A percentile compares a stretch with the other conserved stretches of the same genome.
Evolutionary conservation across 768 basidiomycete species (phyloP).

Genomic region (Harrya chromipes): DNA sequence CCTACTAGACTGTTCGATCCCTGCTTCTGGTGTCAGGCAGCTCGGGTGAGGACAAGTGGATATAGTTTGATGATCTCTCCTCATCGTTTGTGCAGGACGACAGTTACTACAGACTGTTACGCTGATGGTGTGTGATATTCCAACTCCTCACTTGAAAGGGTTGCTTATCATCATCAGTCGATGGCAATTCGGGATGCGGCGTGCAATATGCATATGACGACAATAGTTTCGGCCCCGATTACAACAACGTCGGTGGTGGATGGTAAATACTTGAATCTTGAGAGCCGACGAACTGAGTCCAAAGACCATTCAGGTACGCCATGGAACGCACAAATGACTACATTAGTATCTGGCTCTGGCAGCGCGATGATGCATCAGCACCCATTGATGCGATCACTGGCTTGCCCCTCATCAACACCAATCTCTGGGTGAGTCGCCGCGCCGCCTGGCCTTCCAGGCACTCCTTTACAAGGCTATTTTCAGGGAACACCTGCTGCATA

Average conservation of each 20-base stretch:
- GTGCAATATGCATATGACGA: slow-evolving; percentile 22
- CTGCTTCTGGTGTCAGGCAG: slow-evolving; percentile 17
- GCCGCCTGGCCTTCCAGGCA: neutral
- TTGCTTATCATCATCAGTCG: slow-evolving; percentile 12
- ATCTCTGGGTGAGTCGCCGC: slow-evolving; percentile 19
- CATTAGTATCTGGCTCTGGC: slow-evolving; percentile 44
- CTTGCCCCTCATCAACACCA: slow-evolving; percentile 16
- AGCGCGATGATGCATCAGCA: slow-evolving; percentile 27
- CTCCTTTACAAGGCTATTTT: neutral
- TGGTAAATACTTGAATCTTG: slow-evolving; percentile 26
- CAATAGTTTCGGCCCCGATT: slow-evolving; percentile 29
- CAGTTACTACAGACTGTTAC: slow-evolving; percentile 24
- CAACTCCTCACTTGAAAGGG: neutral
- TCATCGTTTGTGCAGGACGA: slow-evolving; percentile 13
- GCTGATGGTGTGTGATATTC: slow-evolving; percentile 12
- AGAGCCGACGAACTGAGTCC: neutral
- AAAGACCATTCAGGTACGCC: slow-evolving; percentile 33
- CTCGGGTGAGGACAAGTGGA: slow-evolving; percentile 20
- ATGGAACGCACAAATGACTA: slow-evolving; percentile 32
- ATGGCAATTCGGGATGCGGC: slow-evolving; percentile 39
- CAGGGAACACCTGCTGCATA: slow-evolving; percentile 35
- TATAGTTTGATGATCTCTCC: neutral
- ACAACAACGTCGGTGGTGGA: slow-evolving; percentile 38
- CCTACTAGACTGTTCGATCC: slow-evolving; percentile 29
- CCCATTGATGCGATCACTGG: slow-evolving; percentile 33